Evolutionary conservation across 805 yeast species (phyloP), one percentile per base, ranked within the genome.

Genomic region (Saturnispora bothae): DNA sequence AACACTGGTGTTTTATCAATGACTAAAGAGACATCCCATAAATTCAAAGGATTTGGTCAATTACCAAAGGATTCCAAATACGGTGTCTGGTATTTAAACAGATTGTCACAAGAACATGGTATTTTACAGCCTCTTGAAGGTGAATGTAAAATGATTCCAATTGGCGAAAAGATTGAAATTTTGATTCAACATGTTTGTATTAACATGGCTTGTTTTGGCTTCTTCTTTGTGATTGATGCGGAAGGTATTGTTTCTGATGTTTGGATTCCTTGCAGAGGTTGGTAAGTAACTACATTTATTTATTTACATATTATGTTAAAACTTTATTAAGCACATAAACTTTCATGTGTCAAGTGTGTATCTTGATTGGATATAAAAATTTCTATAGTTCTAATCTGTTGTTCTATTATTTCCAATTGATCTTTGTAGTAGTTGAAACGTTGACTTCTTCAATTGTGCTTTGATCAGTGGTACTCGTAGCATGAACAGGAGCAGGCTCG

Each of bases 41-140:
- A 76, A 1, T 49, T 64, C 15, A 71, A 75, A 14, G 89, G 89
- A 0, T 67, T 57, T 51, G 89, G 88, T 3, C 48, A 55, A n/a
- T 21, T 59, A 9, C 23, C 29, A 12, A 42, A 43, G 4, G 68
- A 70, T 1, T 47, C 57, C 12, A 61, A 62, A 1, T 71, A 63
- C 48, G 71, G 67, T 5, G 60, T 66, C 32, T 82, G 88, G 88
- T 40, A 41, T 14, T 40, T 83, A 10, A 81, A 75, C 26, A 65
- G 86, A 46, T 56, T 83, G 33, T 73, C 83, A 40, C 92, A 83
- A 54, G 94, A 83, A 50, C 94, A 83, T 52, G 94, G 92, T 9
- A 76, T 83, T 29, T 56, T 82, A 34, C 63, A 60, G n/a, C 77
- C 83, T 3, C 45, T 53, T 13, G 54, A 52, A 5, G 59, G 55